These are phyloP conservation scores for Aspergillus sclerotioniger DNA, from an alignment of 495 filamentous ascomycete genomes.

Conservation along the genomic window DNA sequence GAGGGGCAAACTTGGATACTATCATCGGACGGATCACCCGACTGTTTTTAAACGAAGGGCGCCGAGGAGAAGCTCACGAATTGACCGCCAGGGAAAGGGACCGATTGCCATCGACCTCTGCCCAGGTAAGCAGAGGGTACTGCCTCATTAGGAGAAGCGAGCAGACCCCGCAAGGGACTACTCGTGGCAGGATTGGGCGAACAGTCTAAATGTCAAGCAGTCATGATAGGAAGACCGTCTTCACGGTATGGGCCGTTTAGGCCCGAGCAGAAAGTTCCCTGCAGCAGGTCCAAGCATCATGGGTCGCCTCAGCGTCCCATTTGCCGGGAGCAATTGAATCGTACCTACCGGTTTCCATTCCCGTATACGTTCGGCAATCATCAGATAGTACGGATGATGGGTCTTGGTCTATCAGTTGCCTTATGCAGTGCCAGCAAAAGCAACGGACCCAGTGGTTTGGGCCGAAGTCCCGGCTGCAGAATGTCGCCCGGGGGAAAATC, in stretches of 20 bases:
- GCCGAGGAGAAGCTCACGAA: background rate
- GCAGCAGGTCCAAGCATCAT: no score
- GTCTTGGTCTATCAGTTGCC: background rate
- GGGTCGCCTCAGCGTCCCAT: background rate
- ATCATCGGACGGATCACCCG: background rate
- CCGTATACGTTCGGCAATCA: no score
- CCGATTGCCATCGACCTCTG: background rate
- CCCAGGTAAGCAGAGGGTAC: background rate
- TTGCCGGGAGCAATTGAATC: background rate
- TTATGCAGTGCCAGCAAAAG: background rate
- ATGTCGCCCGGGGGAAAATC: no score
- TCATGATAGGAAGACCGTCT: background rate
- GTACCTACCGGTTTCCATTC: background rate
- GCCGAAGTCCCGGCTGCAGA: background rate
- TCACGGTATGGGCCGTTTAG: no score
- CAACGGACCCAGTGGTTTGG: background rate
- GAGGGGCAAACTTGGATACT: background rate
- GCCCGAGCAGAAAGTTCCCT: no score
- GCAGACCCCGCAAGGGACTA: background rate
- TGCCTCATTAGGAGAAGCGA: background rate
- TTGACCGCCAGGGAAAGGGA: background rate
- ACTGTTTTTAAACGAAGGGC: background rate
- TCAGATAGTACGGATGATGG: background rate
- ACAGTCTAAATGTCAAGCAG: background rate
- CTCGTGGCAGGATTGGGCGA: background rate